Conservation (phyloP, 2,329 filamentous ascomycete species). For the Alternaria arborescens region DNA sequence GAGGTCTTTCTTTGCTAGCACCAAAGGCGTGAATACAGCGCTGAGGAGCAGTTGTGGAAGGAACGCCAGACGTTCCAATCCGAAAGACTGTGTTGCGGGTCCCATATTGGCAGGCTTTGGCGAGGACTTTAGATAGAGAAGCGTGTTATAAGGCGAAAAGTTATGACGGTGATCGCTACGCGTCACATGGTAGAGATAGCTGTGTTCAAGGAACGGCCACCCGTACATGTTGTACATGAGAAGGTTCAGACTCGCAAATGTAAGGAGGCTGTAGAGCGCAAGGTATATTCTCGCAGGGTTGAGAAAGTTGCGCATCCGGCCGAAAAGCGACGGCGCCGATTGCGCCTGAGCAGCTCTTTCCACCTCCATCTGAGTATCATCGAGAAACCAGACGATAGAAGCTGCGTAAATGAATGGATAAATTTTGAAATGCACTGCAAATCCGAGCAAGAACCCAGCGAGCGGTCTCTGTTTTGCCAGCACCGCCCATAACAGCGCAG, state of each 20-base stretch:
- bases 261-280: slow-evolving; percentile 70
- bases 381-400: slow-evolving; percentile 82
- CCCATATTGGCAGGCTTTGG: slow-evolving; percentile 29
- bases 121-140: slow-evolving; percentile 86
- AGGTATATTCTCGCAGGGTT: slow-evolving; percentile 63
- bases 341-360: slow-evolving; percentile 9
- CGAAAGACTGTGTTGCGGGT: slow-evolving; percentile 53
- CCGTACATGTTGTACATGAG: slow-evolving; percentile 82
- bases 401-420: slow-evolving; percentile 96
- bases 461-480: slow-evolving; percentile 68
- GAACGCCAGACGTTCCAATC: slow-evolving; percentile 84
- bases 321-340: slow-evolving; percentile 30
- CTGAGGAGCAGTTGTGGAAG: slow-evolving; percentile 85
- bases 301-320: slow-evolving; percentile 34
- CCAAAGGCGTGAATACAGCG: slow-evolving; percentile 76
- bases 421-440: slow-evolving; percentile 96
- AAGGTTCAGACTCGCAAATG: slow-evolving; percentile 77
- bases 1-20: slow-evolving; percentile 81
- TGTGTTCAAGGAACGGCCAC: slow-evolving; percentile 82
- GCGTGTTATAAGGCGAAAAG: slow-evolving; percentile 94
- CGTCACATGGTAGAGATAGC: slow-evolving; percentile 90
- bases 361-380: slow-evolving; percentile 56
- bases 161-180: slow-evolving; percentile 97
- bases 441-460: slow-evolving; percentile 78
- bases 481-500: slow-evolving; percentile 84